Evolutionary conservation across 768 basidiomycete species (phyloP).

Genomic region (Lactifluus volemus): DNA sequence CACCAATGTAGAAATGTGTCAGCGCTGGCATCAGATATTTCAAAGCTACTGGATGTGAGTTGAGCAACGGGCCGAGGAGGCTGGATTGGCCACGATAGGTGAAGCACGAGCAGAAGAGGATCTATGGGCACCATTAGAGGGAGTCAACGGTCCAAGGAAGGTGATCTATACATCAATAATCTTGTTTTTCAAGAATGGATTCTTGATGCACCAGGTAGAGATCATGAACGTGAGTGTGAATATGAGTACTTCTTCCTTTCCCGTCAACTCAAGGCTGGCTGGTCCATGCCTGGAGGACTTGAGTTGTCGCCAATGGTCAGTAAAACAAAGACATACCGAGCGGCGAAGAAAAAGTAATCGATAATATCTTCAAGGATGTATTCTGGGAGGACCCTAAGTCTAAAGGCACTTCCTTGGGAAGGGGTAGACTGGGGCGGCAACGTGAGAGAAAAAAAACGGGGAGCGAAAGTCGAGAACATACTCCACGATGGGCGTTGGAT

Average conservation of each 20-base stretch:
- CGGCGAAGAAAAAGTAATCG: constrained; percentile 78
- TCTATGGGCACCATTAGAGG: constrained; percentile 32
- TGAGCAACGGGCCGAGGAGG: constrained; percentile 74
- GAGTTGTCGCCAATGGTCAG: not conserved
- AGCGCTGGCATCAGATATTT: constrained; percentile 85
- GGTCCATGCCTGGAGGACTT: constrained; percentile 44
- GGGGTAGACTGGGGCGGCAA: constrained; percentile 54
- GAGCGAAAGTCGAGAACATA: constrained; percentile 31
- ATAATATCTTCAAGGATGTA: constrained; percentile 91
- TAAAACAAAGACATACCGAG: constrained; percentile 45
- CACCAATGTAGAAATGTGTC: constrained; percentile 93
- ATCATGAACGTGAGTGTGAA: constrained; percentile 88
- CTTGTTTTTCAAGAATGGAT: constrained; percentile 94
- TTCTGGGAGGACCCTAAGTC: constrained; percentile 81
- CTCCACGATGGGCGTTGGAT: constrained; percentile 64
- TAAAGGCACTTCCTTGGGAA: constrained; percentile 79
- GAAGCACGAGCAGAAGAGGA: constrained; percentile 65
- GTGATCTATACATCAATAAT: constrained; percentile 68
- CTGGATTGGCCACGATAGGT: constrained; percentile 58
- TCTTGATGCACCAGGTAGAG: constrained; percentile 97
- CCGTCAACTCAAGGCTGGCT: constrained; percentile 72
- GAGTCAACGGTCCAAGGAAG: not conserved
- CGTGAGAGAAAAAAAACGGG: not conserved
- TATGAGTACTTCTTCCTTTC: constrained; percentile 78
- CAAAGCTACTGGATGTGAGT: constrained; percentile 75